A percentile compares a stretch with the other conserved stretches of the same genome.
phyloP scores from a whole-genome alignment of 2,329 filamentous ascomycete genomes.

The Aspergillus sp. region DNA sequence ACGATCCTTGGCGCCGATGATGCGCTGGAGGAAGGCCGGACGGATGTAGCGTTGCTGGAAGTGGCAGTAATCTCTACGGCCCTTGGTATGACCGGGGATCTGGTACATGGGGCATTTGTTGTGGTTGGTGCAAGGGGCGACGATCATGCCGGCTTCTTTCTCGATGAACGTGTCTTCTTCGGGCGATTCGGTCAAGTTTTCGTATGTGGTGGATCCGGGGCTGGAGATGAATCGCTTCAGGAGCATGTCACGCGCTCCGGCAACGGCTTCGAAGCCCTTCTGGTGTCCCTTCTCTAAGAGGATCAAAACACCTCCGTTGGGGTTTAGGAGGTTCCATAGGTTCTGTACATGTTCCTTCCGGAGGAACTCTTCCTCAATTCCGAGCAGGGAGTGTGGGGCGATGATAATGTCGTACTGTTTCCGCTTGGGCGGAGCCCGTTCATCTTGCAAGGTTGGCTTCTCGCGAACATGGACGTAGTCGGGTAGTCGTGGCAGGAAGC shows the following conservation, averaged over 20 bases:
- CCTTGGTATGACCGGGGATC: conserved; percentile 65
- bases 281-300: conserved; percentile 89
- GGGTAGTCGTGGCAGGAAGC: conserved; percentile 87
- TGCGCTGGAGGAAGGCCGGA: conserved; percentile 75
- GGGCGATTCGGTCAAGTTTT: conserved; percentile 37
- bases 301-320: conserved; percentile 81
- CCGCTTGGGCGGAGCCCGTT: conserved; percentile 55
- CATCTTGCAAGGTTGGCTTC: conserved; percentile 60
- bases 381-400: conserved; percentile 79
- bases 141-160: conserved; percentile 64
- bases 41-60: conserved; percentile 88
- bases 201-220: conserved; percentile 53
- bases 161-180: conserved; percentile 29
- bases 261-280: conserved; percentile 88
- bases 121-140: conserved; percentile 80
- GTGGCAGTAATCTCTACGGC: conserved; percentile 86
- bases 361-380: conserved; percentile 71
- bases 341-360: conserved; percentile 81
- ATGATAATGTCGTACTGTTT: conserved; percentile 91
- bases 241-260: conserved; percentile 76
- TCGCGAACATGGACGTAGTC: conserved; percentile 72
- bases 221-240: conserved; percentile 71
- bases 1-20: conserved; percentile 65
- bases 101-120: conserved; percentile 84
- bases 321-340: conserved; percentile 82